Base-by-base conservation (phyloP, 2,329 filamentous ascomycete species). In the Polychaeton citri region DNA sequence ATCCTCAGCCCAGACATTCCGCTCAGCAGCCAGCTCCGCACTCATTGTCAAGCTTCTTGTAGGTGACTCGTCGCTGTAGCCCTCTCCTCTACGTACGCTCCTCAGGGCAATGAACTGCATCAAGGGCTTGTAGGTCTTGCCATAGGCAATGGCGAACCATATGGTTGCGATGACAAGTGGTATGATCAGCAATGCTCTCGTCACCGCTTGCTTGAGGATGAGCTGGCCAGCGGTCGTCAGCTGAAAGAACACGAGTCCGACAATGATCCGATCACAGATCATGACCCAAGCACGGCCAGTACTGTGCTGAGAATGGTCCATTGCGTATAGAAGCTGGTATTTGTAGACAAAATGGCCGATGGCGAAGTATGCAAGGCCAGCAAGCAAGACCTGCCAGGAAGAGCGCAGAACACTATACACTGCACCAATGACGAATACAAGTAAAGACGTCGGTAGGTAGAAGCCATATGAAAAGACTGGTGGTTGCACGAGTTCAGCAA, bases 241-340 rank as follows among this genome's bases (percentile, higher is more conserved):
- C 58, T 98, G 86, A 52, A 95, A 95, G 30, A 96, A 74, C 2
- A 92, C 63, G 7, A 95, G 63, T 1, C 90, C 90, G 17, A 95
- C 65, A 38, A 96, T 74, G 40, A 95, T 72, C 21, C 90, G 82
- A 53, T 90, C 85, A 61, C 86, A 94, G 43, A 98, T 94, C 72
- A 98, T 93, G 33, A 82, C 80, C 90, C 90, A 98, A 4, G 87
- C 86, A 42, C 81, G 78, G 15, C 92, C 92, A 0, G 88, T 96
- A 12, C 86, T 85, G 54, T 94, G 86, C 52, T 92, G 85, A 12
- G 85, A 82, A 56, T 96, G 88, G 50, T 96, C 87, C 90, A 98
- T 98, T 20, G 90, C 86, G 58, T 98, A 98, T 4, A 98, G 69
- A 4, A 98, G 68, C 64, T 98, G 92, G 61, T 98, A 98, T 58